Base-by-base conservation (phyloP, 2,329 filamentous ascomycete genomes). In the Claviceps pazoutovae region DNA sequence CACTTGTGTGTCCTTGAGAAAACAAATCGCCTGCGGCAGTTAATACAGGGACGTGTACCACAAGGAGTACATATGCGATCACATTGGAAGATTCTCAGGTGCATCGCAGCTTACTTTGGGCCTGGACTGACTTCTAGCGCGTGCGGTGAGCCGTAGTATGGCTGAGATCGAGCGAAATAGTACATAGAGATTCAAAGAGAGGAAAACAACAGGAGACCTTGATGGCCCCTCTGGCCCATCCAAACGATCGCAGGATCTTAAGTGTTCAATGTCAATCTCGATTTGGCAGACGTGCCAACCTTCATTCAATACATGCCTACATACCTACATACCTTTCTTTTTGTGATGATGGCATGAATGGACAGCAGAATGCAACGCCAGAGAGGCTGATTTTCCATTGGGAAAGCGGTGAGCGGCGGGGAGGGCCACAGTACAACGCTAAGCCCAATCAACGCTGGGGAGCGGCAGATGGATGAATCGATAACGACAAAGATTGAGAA, bases 401-500 rank as follows among this genome's bases (percentile, higher is more conserved):
- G 48, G 53, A 65, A 64, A 56, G 65, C 63, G 66, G 65, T 68
- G 61, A 63, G 43, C 16, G 16, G n/a, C 16, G 7, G 42, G 19
- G 30, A 13, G n/a, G 5, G 7, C 4, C 5, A 5, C 17, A 21
- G 5, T 2, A n/a, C 3, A 7, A 34, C 59, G 52, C 66, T 66
- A 66, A 21, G 26, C 38, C 58, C 4, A 30, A 58, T 57, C 17
- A 1, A 56, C 60, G 54, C 62, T 59, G 66, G 65, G 66, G 66
- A 64, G 63, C 65, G 62, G 59, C 59, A 64, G 64, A 67, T 68
- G 62, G 66, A 69, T 67, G 68, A 68, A 65, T 55, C 62, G 30
- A 34, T 34, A 34, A 34, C 9, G 9, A 63, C 58, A 66, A 66
- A 37, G 19, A 38, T 39, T 34, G 26, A 45, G 42, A 61, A 41